A percentile compares a stretch with the other conserved stretches of the same genome.
phyloP scores from a whole-genome alignment of 1,284 basidiomycete species.

The Ustilago curta region DNA sequence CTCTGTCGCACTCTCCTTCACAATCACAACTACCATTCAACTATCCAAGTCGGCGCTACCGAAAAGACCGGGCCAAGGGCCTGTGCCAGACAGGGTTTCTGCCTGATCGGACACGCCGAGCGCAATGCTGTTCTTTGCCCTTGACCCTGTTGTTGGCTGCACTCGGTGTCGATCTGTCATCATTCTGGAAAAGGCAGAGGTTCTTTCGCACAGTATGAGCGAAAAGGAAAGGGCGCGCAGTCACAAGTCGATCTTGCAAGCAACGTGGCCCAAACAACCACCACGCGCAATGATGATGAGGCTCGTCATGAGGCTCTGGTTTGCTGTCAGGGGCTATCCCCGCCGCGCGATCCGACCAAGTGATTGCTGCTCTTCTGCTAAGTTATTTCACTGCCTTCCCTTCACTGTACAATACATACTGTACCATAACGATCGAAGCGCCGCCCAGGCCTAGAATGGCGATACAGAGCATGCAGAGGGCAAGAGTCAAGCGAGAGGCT shows the following conservation, averaged over 20 bases:
- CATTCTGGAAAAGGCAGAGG: too few species aligned
- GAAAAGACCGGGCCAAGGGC: background rate
- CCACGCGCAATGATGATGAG: background rate
- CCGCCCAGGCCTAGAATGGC: background rate
- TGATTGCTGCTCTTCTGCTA: background rate
- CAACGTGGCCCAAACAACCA: background rate
- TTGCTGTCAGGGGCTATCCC: background rate
- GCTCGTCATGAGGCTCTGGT: background rate
- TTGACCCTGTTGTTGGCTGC: background rate
- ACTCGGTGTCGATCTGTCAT: background rate
- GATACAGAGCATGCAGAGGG: too few species aligned
- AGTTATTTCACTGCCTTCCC: too few species aligned
- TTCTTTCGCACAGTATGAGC: too few species aligned
- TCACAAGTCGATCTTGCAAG: background rate
- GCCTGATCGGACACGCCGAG: background rate
- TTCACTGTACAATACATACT: too few species aligned
- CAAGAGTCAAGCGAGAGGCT: background rate
- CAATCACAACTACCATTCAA: background rate
- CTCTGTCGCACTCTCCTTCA: too few species aligned
- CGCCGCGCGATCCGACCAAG: background rate
- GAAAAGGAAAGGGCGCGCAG: too few species aligned
- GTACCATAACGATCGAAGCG: background rate
- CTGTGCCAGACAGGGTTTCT: background rate
- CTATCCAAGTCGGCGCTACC: background rate
- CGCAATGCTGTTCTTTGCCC: background rate